phyloP scores from a whole-genome alignment of 306 rosid genomes.

The Acacia acuminata region DNA sequence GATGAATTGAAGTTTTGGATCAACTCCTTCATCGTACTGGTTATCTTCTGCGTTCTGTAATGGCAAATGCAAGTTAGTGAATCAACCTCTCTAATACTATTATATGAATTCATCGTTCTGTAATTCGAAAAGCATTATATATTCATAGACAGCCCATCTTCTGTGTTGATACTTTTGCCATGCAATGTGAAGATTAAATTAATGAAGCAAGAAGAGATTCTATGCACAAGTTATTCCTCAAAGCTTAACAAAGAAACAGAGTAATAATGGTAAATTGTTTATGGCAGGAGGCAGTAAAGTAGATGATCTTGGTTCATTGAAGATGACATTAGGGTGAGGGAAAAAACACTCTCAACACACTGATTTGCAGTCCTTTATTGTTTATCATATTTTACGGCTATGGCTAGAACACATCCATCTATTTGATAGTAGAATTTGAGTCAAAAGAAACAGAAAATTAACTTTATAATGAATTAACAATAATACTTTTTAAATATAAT shows the following conservation, averaged over 20 bases:
- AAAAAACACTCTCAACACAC: too few relatives aligned
- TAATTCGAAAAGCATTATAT: not conserved
- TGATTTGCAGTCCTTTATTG: too few relatives aligned
- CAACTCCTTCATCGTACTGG: conserved; percentile 48
- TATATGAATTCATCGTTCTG: not conserved
- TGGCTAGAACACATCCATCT: not conserved
- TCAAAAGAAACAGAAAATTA: not conserved
- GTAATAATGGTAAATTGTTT: not conserved
- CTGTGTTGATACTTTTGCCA: not conserved
- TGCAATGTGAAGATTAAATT: not conserved
- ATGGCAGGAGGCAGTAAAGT: not conserved
- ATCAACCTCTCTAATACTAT: not conserved
- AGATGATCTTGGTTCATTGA: not conserved
- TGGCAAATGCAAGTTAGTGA: not conserved
- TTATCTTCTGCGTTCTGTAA: conserved; percentile 85
- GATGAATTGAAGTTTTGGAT: conserved; percentile 64
- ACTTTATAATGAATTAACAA: not conserved
- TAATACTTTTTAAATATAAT: too few relatives aligned
- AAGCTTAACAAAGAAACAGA: not conserved
- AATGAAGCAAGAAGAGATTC: not conserved
- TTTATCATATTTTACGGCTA: not conserved
- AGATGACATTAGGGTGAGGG: too few relatives aligned
- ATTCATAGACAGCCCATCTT: not conserved
- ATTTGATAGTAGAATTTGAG: not conserved
- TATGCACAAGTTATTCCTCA: not conserved